Evolutionary conservation across 1,284 basidiomycete species (phyloP), one percentile per base, ranked within the genome.

Genomic region (Naganishia liquefaciens): DNA sequence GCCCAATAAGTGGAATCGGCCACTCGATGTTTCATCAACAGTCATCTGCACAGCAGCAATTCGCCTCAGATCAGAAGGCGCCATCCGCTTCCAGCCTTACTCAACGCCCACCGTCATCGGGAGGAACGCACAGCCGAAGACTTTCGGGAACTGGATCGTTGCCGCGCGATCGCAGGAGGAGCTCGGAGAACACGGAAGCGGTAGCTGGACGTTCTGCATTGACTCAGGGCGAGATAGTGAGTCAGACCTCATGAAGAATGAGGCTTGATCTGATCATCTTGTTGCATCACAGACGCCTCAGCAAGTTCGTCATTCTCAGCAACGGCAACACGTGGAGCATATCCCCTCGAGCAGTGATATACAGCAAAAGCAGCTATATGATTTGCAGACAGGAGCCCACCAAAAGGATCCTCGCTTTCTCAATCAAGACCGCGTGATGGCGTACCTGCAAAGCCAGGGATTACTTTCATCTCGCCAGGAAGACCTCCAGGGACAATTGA

Each of bases 351-450:
- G 13, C 13, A 13, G 33, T 0, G 33, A 37, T 37, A 25, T 40
- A 5, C 46, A 49, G 46, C 57, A 60, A 19, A 27, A 47, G 27
- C 57, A 60, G 13, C 49, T 60, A 46, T 60, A 60, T 23, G 30
- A 50, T 33, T 46, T 50, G 13, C 37, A 27, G 11, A 47, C 25
- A 9, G 15, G n/a, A 25, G 27, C 57, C 10, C 46, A 33, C 6
- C 46, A 40, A 27, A 46, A 50, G 44, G 57, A 60, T 50, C 23
- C 37, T 7, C 46, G 46, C 10, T 60, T 40, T 21, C 49, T 60
- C 46, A 60, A 46, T 15, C 57, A 60, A 60, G 57, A 60, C 39
- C n/a, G 57, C 19, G 57, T 60, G 5, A 60, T 60, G 57, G 30
- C 46, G 23, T 60, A 60, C 27, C 33, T 60, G 3, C 33, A 39